Evolutionary conservation across 83 land plant genomes (phyloP), one percentile per base, ranked within the genome.

Genomic region (Picea mariana): DNA sequence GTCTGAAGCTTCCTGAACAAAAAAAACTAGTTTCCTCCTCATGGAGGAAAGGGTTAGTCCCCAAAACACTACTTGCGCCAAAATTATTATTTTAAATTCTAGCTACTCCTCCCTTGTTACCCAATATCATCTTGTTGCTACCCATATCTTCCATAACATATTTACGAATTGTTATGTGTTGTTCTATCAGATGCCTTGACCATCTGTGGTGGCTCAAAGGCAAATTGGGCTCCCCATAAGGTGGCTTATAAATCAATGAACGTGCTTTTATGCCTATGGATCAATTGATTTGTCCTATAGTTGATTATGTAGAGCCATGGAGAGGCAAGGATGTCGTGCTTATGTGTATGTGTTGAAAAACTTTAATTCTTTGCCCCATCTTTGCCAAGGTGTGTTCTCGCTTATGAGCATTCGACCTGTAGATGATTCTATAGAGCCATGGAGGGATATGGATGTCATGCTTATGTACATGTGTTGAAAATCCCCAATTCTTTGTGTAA

Each of bases 341-440:
- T 60, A 62, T 18, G 81, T 62, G 63, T 24, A 69, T 44, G 81
- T 80, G 71, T 62, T 75, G 26, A 62, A 72, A 62, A 2, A 75
- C 80, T 6, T 86, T 84, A 77, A 80, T 44, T 23, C 78, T 47
- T 7, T 76, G 82, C 24, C 88, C 86, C 18, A 90, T 77, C 67
- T 84, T 90, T 34, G 88, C 88, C 21, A 88, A 23, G 11, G 84
- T 84, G 1, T 88, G 60, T 79, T 88, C 92, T n/a, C 87, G 83
- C 79, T 90, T 90, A 79, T 90, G 92, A 5, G 88, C 90, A 80
- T 88, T 88, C 4, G 90, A 90, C 44, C 84, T 88, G 82, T 79
- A 80, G 87, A 31, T 31, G 31, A 31, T 31, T 31, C 31, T 31
- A 31, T 31, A 31, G 0, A 31, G 31, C 31, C 31, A 31, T 31